Conservation (phyloP, 495 filamentous ascomycete genomes). For the Letharia columbiana region DNA sequence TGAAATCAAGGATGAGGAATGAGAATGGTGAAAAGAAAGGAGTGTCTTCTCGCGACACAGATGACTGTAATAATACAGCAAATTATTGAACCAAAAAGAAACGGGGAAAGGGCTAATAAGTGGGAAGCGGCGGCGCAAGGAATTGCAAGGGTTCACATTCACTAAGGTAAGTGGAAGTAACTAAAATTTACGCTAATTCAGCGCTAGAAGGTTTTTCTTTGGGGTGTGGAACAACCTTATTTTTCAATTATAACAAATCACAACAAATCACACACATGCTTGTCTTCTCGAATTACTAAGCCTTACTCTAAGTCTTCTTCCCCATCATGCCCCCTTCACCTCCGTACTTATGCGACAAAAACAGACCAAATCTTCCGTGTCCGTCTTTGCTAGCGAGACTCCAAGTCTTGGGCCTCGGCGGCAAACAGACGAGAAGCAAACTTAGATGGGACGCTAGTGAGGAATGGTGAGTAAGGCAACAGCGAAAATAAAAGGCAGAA, state of each 20-base stretch:
- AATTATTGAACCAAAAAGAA: background rate
- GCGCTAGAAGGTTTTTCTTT: slow-evolving; percentile 18
- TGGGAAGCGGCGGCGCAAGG: slow-evolving; percentile 8
- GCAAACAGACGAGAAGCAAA: slow-evolving; percentile 4
- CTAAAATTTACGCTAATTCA: background rate
- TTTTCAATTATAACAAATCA: slow-evolving; percentile 7
- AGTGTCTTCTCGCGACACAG: slow-evolving; percentile 11
- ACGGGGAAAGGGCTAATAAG: slow-evolving; percentile 4
- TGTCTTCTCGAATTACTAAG: background rate
- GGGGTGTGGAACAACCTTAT: slow-evolving; percentile 13
- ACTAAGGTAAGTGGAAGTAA: background rate
- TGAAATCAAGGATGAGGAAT: background rate
- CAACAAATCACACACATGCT: background rate
- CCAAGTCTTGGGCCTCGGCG: background rate
- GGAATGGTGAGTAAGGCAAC: background rate
- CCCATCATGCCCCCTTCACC: background rate
- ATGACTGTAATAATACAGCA: slow-evolving; percentile 7
- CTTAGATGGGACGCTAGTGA: background rate
- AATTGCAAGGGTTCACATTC: background rate
- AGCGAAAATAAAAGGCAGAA: background rate
- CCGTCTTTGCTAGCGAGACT: background rate
- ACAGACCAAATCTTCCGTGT: background rate
- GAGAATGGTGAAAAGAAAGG: slow-evolving; percentile 14
- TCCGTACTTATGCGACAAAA: background rate
- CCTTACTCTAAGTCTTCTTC: background rate